A percentile compares a stretch with the other conserved stretches of the same genome.
phyloP scores from a whole-genome alignment of 2,329 filamentous ascomycete species.

The Colletotrichum noveboracense region DNA sequence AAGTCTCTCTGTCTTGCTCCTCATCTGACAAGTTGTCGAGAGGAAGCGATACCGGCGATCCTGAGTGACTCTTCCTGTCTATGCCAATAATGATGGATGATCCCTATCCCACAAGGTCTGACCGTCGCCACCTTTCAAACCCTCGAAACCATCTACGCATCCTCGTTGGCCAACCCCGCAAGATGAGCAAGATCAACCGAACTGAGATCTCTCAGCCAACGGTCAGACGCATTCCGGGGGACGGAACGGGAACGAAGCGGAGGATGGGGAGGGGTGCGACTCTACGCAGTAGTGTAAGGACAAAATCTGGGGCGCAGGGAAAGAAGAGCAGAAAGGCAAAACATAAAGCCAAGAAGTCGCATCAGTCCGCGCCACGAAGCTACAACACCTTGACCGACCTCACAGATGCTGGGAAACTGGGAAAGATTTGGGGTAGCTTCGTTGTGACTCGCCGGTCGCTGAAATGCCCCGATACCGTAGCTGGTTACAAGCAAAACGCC shows the following conservation, averaged over 20 bases:
- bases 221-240: slow-evolving; percentile 11
- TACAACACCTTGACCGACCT: not conserved
- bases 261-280: not conserved
- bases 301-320: slow-evolving; percentile 1
- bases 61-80: not conserved
- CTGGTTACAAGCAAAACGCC: not conserved
- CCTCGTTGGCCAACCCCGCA: slow-evolving; percentile 7
- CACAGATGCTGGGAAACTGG: not conserved
- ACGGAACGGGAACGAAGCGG: not conserved
- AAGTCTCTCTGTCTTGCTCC: not conserved
- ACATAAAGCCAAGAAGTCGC: slow-evolving; percentile 2
- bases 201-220: slow-evolving; percentile 9
- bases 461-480: not conserved
- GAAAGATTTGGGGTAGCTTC: not conserved
- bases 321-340: not conserved
- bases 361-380: slow-evolving; percentile 3
- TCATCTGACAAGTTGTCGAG: not conserved
- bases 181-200: slow-evolving; percentile 10
- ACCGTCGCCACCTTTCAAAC: not conserved
- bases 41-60: not conserved
- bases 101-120: not conserved
- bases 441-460: not conserved
- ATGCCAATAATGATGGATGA: not conserved
- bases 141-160: not conserved
- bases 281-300: not conserved